Conservation (phyloP, 345 rosid species). For the Mercurialis annua region DNA sequence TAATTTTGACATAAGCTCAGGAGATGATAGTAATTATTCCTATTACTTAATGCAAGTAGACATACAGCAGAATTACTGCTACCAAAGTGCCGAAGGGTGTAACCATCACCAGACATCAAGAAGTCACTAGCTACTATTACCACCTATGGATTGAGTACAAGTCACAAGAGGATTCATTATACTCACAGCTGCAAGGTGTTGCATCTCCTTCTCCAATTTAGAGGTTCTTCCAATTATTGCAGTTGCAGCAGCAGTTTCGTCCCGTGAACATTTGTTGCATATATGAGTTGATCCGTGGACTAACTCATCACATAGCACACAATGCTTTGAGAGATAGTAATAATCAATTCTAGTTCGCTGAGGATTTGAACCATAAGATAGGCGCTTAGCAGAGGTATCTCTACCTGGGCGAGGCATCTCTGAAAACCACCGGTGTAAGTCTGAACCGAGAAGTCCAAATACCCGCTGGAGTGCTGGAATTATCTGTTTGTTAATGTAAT, state of each 20-base stretch:
- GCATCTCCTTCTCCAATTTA: slow-evolving; percentile 83
- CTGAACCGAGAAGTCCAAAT: slow-evolving; percentile 85
- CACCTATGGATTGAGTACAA: not conserved
- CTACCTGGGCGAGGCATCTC: slow-evolving; percentile 86
- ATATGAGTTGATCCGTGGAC: slow-evolving; percentile 64
- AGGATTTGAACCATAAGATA: slow-evolving; percentile 41
- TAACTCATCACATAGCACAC: slow-evolving; percentile 79
- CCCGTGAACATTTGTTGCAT: slow-evolving; percentile 59
- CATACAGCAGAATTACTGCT: not conserved
- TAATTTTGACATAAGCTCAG: no score
- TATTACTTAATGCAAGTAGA: not conserved
- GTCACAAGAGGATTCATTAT: slow-evolving; percentile 2
- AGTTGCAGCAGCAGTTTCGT: slow-evolving; percentile 49
- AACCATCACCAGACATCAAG: not conserved
- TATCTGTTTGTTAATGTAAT: slow-evolving; percentile 91
- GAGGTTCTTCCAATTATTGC: slow-evolving; percentile 74
- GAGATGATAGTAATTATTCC: no score
- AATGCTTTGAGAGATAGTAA: slow-evolving; percentile 84
- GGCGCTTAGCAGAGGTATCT: slow-evolving; percentile 57
- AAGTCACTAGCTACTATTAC: not conserved
- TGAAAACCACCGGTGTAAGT: slow-evolving; percentile 71
- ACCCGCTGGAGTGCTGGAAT: slow-evolving; percentile 87
- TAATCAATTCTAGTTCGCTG: slow-evolving; percentile 68
- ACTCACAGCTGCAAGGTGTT: slow-evolving; percentile 79
- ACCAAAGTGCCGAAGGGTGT: not conserved